phyloP scores from a whole-genome alignment of 1,284 basidiomycete species.

The Fomes fomentarius region DNA sequence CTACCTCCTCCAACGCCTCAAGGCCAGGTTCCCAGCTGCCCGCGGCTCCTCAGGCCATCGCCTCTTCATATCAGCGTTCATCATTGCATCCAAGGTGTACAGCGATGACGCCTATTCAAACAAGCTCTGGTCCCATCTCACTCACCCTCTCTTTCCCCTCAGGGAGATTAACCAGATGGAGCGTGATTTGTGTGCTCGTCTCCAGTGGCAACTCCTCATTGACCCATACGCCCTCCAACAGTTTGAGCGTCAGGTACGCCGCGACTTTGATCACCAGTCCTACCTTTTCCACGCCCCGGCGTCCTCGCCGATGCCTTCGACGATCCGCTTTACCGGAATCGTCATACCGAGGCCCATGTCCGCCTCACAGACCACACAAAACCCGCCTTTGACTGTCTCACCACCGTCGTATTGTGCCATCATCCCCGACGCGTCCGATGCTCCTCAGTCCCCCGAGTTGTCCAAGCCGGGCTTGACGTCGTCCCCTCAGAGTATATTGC shows the following conservation, averaged over 20 bases:
- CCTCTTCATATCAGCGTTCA: constrained; percentile 90
- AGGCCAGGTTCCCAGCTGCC: constrained; percentile 92
- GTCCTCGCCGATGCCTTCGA: constrained; percentile 52
- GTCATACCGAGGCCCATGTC: constrained; percentile 38
- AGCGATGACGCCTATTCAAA: constrained; percentile 97
- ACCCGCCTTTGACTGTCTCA: constrained; percentile 19
- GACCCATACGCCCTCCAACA: constrained; percentile 64
- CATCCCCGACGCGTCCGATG: constrained; percentile 38
- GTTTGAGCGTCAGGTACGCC: constrained; percentile 65
- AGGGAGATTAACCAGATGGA: constrained; percentile 97
- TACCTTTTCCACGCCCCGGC: constrained; percentile 57
- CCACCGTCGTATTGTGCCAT: constrained; percentile 19
- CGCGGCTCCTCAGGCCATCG: constrained; percentile 91
- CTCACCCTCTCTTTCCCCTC: constrained; percentile 87
- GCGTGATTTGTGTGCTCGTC: constrained; percentile 89
- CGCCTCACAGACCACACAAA: constrained; percentile 3
- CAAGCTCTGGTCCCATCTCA: constrained; percentile 94
- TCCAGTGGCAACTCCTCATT: constrained; percentile 90
- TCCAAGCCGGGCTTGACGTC: constrained; percentile 53
- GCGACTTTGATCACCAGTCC: constrained; percentile 66
- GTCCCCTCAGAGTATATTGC: constrained; percentile 56
- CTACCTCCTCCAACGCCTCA: constrained; percentile 84
- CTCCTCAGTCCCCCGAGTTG: constrained; percentile 50
- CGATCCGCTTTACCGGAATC: constrained; percentile 32
- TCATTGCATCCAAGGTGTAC: constrained; percentile 91